Base-by-base conservation (phyloP, 2,329 filamentous ascomycete genomes). In the Huntiella decipiens region DNA sequence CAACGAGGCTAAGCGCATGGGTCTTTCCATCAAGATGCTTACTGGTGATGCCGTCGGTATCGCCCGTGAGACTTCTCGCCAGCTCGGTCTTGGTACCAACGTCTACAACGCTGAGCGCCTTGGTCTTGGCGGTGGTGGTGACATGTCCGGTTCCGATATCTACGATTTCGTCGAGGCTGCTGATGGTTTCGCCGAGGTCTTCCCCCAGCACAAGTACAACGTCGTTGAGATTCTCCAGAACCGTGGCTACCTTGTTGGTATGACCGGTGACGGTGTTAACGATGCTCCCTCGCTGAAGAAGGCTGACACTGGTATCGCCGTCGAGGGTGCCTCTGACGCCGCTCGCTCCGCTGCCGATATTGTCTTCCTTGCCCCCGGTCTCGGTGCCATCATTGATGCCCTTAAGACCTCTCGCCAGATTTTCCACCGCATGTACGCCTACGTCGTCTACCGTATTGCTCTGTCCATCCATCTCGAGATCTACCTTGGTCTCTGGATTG, bases 201-300 rank as follows among this genome's bases (percentile, higher is more conserved):
- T 91, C 71, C 85, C 85, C 56, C 82, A 93, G 66, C 85, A 93
- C 74, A 93, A 93, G 71, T 92, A 87, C 68, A 83, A 85, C 53
- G 84, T 91, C 62, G 85, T 93, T 56, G 84, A 92, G 65, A 92
- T 92, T 58, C 74, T 93, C 43, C 85, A 93, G 67, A 81, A 88
- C 67, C 82, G 85, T 75, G 85, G 85, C 54, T 87, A 92, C 65
- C 75, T 93, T 36, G 85, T 92, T 65, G 86, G 85, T 61, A 93
- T 94, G 86, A 94, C 85, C 64, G 85, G 85, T 71, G 86, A 93
- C 56, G 85, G 85, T 73, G 85, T 93, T 66, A 93, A 93, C 66
- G 85, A 93, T 64, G 85, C 85, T 53, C 83, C 85, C 52, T 92
- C 84, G 28, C 70, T 93, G 59, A 92, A 93, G 70, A 92, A 87